Evolutionary conservation across 2,329 filamentous ascomycete genomes (phyloP), one percentile per base, ranked within the genome.

Genomic region (Colletotrichum lupini): DNA sequence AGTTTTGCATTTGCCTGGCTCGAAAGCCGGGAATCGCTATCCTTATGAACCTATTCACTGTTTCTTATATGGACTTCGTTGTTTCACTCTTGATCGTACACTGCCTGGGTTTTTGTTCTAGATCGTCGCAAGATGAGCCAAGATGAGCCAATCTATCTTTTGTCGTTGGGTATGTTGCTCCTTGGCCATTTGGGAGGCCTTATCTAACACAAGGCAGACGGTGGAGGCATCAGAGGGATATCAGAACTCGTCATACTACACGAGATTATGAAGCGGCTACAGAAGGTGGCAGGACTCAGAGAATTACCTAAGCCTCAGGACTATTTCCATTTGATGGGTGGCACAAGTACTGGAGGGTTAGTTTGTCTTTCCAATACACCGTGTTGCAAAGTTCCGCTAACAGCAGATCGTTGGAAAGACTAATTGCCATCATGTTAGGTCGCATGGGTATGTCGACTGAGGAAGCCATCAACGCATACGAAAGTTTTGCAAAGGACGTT

Each of bases 381-480:
- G n/a, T 42, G 42, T 24, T 65, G n/a, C 30, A 32, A 32, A 42
- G 12, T 19, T 9, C 16, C 16, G 22, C 53, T 66, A 52, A 55
- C 35, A 66, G 24, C 53, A 28, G 26, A 58, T 26, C 37, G 7
- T 19, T 58, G 11, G 32, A 14, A 67, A 86, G 85, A 0, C 77
- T 87, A 9, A 84, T 87, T 11, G 85, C 86, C 2, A 82, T 88
- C 42, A 84, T 88, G 81, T 80, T 87, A 5, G 85, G 85, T 1
- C 81, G 84, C 2, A 77, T 88, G 1, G 76, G 82, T 35, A 85
- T 88, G 83, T 81, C 80, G 30, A 81, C 86, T 9, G 73, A 79
- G 28, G 83, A 87, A 22, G 86, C 84, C 35, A 82, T 87, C 19
- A 69, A 78, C 3, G 81, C 79, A 2, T 88, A 87, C 70, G 76